These are phyloP conservation scores for Mycosphaerelloides madeirae DNA, from an alignment of 2,329 filamentous ascomycete species.

Conservation along the genomic window DNA sequence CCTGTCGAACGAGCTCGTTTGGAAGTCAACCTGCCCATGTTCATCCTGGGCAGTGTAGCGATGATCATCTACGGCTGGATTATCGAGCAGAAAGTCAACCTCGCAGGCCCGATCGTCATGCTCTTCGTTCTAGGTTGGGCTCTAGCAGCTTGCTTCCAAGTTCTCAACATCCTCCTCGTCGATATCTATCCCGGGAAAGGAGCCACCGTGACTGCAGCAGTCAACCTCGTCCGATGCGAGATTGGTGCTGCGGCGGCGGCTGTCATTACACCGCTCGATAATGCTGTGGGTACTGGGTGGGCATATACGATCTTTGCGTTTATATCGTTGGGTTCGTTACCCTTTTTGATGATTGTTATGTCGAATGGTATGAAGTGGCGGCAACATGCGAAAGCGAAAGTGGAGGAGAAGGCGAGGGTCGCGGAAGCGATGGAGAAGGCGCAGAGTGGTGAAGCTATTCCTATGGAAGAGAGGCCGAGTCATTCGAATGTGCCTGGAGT, in stretches of 20 bases:
- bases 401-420: no score
- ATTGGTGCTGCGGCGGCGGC: constrained; percentile 35
- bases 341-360: neutral
- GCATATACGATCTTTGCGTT: constrained; percentile 13
- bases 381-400: no score
- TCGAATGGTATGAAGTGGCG: neutral
- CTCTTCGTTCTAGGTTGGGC: constrained; percentile 35
- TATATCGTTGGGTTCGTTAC: neutral
- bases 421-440: no score
- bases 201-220: constrained; percentile 37
- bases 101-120: constrained; percentile 42
- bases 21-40: constrained; percentile 34
- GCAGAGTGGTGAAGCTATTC: no score
- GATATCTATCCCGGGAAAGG: constrained; percentile 37
- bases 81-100: constrained; percentile 22
- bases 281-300: constrained; percentile 39
- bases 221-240: constrained; percentile 31
- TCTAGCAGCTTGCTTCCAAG: no score
- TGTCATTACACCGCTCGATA: constrained; percentile 38
- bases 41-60: constrained; percentile 27
- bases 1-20: constrained; percentile 45
- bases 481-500: no score
- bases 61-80: constrained; percentile 41
- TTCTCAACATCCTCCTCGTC: constrained; percentile 45
- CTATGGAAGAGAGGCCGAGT: no score